Evolutionary conservation across 2,329 filamentous ascomycete species (phyloP), one percentile per base, ranked within the genome.

Genomic region (Raffaelea ambrosiae): DNA sequence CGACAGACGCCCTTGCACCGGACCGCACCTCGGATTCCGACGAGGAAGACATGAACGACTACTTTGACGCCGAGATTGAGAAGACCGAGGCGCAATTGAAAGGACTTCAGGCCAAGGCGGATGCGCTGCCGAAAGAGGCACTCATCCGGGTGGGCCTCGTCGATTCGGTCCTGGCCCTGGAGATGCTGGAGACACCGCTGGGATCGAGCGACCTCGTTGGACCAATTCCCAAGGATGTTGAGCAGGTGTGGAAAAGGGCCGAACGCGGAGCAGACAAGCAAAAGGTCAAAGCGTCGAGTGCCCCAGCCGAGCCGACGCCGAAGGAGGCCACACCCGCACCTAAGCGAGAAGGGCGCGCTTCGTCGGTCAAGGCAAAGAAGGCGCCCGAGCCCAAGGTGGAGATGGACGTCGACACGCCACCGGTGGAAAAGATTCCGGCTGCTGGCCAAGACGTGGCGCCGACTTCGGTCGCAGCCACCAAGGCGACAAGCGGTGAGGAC

Each of bases 41-140:
- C 40, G 77, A 81, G 48, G 77, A 79, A 43, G 73, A 77, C 40
- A 74, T 80, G 64, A 75, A 71, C 18, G 74, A 77, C 45, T 75
- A 75, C 50, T 77, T 81, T 46, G 68, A 72, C 46, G 65, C 66
- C 46, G 66, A 78, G 54, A 77, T 80, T 35, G 59, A 65, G 39
- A 74, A 78, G 56, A 68, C 70, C 2, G 71, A 79, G 51, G 62
- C 62, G 1, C 68, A 76, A 47, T 55, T 81, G 26, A 66, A 67
- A 49, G 71, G 69, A 44, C 59, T 79, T 7, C 66, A 72, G 48
- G 59, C 57, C 3, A 56, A 66, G 48, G 56, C 65, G 50, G 55
- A 69, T 49, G 52, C 59, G 52, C 48, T 72, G 51, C 58, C 69
- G 40, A 63, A 66, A 16, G 63, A 68, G 40, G 66, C 72, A 2